A percentile compares a stretch with the other conserved stretches of the same genome.
Conservation (phyloP, 768 basidiomycete genomes). For the Suillus placidus region DNA sequence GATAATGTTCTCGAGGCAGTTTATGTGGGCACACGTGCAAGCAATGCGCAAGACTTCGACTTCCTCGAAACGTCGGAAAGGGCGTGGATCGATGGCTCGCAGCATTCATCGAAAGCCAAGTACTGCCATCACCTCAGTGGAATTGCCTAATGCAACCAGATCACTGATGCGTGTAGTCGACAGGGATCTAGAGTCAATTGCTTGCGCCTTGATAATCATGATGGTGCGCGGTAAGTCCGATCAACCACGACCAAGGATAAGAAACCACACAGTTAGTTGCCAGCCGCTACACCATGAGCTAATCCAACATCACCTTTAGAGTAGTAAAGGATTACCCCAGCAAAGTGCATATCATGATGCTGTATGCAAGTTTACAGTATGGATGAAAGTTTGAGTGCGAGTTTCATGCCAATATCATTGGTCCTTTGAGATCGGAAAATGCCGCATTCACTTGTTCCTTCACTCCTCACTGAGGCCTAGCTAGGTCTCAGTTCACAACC, state of each 20-base stretch:
- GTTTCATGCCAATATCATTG: neutral
- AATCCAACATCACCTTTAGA: neutral
- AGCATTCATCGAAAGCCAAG: neutral
- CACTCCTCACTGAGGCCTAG: neutral
- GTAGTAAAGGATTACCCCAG: neutral
- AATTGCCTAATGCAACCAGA: constrained; percentile 4
- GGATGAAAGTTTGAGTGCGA: neutral
- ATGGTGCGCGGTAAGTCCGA: neutral
- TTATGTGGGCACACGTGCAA: constrained; percentile 2
- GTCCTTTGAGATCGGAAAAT: neutral
- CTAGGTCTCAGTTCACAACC: neutral
- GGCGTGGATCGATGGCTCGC: constrained; percentile 4
- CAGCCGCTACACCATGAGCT: neutral
- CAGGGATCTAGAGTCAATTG: neutral
- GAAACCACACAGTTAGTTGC: too few species aligned
- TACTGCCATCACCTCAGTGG: neutral
- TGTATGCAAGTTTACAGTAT: neutral
- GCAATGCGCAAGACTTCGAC: constrained; percentile 4
- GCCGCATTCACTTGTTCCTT: neutral
- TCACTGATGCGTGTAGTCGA: neutral
- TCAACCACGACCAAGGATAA: neutral
- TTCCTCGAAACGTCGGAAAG: constrained; percentile 4
- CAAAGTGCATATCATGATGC: neutral
- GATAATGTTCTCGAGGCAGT: neutral
- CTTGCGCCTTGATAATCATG: neutral